A percentile compares a stretch with the other conserved stretches of the same genome.
These are phyloP conservation scores for Udeniomyces megalosporus DNA, from an alignment of 768 basidiomycete genomes.

Conservation along the genomic window DNA sequence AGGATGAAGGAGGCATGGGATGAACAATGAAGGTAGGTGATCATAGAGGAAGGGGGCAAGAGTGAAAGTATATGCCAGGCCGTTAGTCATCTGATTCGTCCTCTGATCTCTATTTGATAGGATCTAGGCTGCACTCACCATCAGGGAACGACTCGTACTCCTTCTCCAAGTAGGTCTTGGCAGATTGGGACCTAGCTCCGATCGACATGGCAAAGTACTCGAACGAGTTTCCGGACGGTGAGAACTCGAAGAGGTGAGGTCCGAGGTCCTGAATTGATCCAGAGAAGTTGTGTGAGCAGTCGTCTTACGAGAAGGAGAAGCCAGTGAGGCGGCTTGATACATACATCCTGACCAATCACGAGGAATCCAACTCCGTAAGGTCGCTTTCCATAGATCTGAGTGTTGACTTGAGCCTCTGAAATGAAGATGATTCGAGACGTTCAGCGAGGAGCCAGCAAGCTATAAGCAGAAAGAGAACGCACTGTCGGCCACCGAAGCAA, in stretches of 20 bases:
- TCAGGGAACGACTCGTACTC: constrained; percentile 75
- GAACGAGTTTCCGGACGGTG: constrained; percentile 89
- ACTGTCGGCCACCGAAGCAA: constrained; percentile 90
- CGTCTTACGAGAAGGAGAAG: neutral
- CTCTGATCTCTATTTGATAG: neutral
- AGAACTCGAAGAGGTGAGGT: constrained; percentile 95
- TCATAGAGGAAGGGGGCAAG: neutral
- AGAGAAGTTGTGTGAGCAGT: neutral
- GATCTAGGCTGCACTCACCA: constrained; percentile 40
- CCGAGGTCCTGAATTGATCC: constrained; percentile 47
- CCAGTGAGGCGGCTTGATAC: constrained; percentile 3
- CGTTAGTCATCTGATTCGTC: neutral
- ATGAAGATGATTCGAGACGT: neutral
- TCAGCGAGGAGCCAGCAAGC: constrained; percentile 1
- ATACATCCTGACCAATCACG: constrained; percentile 74
- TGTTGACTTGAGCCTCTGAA: constrained; percentile 92
- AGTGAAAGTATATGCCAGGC: neutral
- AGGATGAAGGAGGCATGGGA: neutral
- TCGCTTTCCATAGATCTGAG: constrained; percentile 90
- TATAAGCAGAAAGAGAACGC: constrained; percentile 28
- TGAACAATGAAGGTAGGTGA: neutral
- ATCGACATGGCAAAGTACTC: constrained; percentile 98
- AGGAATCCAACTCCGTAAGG: constrained; percentile 99
- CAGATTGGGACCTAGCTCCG: constrained; percentile 92
- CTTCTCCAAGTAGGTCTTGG: constrained; percentile 95